These are phyloP conservation scores for Stagonosporopsis chrysanthemi DNA, from an alignment of 2,329 filamentous ascomycete genomes.

Conservation along the genomic window DNA sequence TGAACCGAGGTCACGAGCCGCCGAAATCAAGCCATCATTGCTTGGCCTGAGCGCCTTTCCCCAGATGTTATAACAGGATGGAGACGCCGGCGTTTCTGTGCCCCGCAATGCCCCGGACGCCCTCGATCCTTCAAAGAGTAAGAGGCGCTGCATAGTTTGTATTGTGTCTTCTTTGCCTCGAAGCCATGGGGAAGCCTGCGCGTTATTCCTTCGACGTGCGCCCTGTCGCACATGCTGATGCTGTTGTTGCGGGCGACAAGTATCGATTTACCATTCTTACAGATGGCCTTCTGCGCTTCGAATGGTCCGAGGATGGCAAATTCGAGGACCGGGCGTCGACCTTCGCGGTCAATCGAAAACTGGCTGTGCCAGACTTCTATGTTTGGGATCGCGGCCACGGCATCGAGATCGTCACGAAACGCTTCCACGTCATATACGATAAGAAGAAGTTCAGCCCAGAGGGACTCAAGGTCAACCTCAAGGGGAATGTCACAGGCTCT, in stretches of 20 bases:
- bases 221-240: constrained; percentile 55
- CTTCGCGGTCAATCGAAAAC: constrained; percentile 65
- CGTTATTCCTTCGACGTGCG: constrained; percentile 55
- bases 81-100: constrained; percentile 29
- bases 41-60: constrained; percentile 34
- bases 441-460: constrained; percentile 62
- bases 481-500: constrained; percentile 52
- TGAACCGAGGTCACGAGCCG: constrained; percentile 40
- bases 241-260: constrained; percentile 56
- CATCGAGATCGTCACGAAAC: constrained; percentile 64
- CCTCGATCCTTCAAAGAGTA: constrained; percentile 12
- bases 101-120: constrained; percentile 27
- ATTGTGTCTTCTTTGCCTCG: constrained; percentile 9
- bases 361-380: constrained; percentile 58
- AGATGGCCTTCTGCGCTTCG: constrained; percentile 65
- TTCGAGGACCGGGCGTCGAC: constrained; percentile 70
- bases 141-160: constrained; percentile 22
- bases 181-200: constrained; percentile 42
- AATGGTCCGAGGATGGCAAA: constrained; percentile 66
- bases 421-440: constrained; percentile 66
- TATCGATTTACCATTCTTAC: constrained; percentile 69
- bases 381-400: constrained; percentile 56
- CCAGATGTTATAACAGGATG: constrained; percentile 33
- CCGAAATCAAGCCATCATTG: constrained; percentile 30
- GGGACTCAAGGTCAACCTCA: constrained; percentile 58